Percentiles rank a stretch among this genome's conserved stretches.
Conservation (phyloP, 2,329 filamentous ascomycete species). For the Aspergillus luchuensis region DNA sequence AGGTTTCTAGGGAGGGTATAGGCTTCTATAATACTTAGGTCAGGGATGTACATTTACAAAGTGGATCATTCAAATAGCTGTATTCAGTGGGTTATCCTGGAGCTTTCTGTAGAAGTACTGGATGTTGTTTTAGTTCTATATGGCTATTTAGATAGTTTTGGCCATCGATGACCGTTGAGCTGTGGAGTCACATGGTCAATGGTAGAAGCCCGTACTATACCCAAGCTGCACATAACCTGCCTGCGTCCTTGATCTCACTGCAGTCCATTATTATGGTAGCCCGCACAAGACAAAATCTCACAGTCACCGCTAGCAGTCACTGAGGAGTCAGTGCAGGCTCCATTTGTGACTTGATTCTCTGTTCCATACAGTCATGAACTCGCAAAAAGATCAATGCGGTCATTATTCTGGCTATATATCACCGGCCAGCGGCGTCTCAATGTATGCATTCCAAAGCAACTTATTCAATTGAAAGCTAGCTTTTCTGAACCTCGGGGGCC, state of each 20-base stretch:
- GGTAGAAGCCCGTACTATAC: background rate
- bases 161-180: background rate
- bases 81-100: background rate
- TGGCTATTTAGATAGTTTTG: too few species aligned
- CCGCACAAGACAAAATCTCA: background rate
- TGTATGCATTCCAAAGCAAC: background rate
- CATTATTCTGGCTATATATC: background rate
- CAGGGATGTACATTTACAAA: constrained; percentile 11
- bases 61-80: background rate
- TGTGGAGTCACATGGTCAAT: background rate
- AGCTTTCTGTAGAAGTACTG: background rate
- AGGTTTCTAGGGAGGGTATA: constrained; percentile 19
- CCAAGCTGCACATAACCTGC: background rate
- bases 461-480: background rate
- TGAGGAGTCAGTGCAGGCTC: background rate
- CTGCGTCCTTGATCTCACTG: background rate
- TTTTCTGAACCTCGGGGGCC: background rate
- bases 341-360: background rate
- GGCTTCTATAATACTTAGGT: constrained; percentile 7
- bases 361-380: background rate
- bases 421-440: background rate
- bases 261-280: background rate
- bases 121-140: background rate
- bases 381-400: background rate
- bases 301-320: background rate